Conservation (phyloP, 805 yeast genomes). For the Phaffomyces antillensis region DNA sequence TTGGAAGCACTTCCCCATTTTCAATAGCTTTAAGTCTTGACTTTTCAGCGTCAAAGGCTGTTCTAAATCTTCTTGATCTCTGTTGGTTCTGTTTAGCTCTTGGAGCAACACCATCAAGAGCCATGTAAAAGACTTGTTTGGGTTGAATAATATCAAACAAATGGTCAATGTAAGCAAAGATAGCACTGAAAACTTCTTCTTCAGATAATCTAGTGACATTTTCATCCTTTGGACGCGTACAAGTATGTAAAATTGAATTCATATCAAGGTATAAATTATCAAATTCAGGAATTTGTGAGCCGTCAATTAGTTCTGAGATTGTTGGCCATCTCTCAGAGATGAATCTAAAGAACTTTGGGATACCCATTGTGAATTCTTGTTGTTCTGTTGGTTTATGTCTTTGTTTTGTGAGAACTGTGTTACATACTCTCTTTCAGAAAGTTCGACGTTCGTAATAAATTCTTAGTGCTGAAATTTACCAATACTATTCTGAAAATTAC, state of each 20-base stretch:
- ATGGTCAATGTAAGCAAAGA: slow-evolving; percentile 92
- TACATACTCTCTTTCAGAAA: neutral
- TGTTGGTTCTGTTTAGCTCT: slow-evolving; percentile 98
- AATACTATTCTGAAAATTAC: slow-evolving; percentile 2
- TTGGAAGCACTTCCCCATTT: slow-evolving; percentile 69
- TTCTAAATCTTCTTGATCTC: slow-evolving; percentile 89
- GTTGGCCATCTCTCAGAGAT: slow-evolving; percentile 99
- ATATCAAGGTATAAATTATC: slow-evolving; percentile 93
- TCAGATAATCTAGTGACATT: slow-evolving; percentile 66
- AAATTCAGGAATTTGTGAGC: slow-evolving; percentile 80
- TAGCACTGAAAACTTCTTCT: slow-evolving; percentile 87
- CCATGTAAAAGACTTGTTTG: slow-evolving; percentile 82
- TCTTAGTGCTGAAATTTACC: slow-evolving; percentile 8
- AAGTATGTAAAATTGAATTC: slow-evolving; percentile 92
- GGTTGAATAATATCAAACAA: slow-evolving; percentile 85
- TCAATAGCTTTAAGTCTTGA: slow-evolving; percentile 65
- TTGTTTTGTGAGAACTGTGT: neutral
- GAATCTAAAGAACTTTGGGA: slow-evolving; percentile 94
- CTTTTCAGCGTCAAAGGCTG: slow-evolving; percentile 88
- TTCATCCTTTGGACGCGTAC: slow-evolving; percentile 82
- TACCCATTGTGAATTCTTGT: slow-evolving; percentile 49
- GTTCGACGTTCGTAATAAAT: neutral
- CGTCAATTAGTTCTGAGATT: slow-evolving; percentile 80
- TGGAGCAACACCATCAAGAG: slow-evolving; percentile 98
- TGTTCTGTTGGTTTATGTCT: neutral